Evolutionary conservation across 768 basidiomycete species (phyloP).

Genomic region (Lactifluus volemus): DNA sequence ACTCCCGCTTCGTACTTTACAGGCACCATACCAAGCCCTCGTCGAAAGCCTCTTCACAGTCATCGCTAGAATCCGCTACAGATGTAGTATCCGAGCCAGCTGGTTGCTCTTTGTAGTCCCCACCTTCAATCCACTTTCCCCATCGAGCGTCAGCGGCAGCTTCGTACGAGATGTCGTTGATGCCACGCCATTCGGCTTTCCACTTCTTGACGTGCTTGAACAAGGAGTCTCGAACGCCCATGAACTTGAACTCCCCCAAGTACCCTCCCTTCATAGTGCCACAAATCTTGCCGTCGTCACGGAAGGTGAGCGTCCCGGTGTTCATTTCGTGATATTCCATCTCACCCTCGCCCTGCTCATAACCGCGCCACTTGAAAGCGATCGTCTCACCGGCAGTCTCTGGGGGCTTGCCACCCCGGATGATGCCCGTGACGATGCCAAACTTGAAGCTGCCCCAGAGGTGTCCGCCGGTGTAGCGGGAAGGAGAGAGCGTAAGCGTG

Average conservation of each 20-base stretch:
- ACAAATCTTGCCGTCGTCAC: background rate
- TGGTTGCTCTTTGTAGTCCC: background rate
- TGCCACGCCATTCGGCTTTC: background rate
- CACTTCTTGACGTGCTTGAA: background rate
- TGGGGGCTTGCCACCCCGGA: background rate
- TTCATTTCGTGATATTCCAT: background rate
- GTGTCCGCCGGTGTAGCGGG: background rate
- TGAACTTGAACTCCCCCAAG: background rate
- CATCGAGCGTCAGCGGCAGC: background rate
- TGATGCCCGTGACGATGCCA: background rate
- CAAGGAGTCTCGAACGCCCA: background rate
- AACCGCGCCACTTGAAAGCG: background rate
- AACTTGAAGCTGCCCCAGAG: background rate
- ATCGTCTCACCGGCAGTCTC: background rate
- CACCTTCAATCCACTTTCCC: background rate
- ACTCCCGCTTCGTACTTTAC: no score
- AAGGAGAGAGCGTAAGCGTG: background rate
- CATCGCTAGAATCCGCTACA: background rate
- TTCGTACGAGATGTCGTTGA: background rate
- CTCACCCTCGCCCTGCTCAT: background rate
- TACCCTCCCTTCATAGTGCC: background rate
- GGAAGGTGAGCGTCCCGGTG: background rate
- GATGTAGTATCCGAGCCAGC: background rate
- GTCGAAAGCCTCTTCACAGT: background rate
- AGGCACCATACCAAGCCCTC: no score